Evolutionary conservation across 169 alveolate species (phyloP).

Genomic region (Plasmodium knowlesi): DNA sequence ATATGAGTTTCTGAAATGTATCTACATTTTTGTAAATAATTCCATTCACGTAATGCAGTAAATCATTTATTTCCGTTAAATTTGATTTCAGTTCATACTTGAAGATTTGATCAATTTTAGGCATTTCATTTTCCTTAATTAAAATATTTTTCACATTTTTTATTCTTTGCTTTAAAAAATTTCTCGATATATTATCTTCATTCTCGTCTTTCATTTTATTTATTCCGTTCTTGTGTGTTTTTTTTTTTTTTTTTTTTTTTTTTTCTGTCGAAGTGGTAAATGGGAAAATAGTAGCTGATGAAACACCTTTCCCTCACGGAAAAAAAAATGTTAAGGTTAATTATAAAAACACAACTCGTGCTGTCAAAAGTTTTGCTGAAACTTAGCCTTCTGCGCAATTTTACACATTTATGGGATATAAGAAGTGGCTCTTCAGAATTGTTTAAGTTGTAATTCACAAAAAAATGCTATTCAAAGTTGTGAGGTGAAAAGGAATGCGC

Average conservation of each 20-base stretch:
- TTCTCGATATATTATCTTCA: constrained; percentile 16
- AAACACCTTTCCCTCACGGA: neutral
- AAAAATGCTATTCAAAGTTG: neutral
- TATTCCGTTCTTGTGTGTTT: neutral
- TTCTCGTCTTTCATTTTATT: constrained; percentile 10
- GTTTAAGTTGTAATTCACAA: neutral
- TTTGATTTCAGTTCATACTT: constrained; percentile 52
- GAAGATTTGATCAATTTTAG: constrained; percentile 55
- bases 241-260: neutral
- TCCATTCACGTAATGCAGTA: constrained; percentile 50
- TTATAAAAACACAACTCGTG: neutral
- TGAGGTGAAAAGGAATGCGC: neutral
- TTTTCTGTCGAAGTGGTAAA: neutral
- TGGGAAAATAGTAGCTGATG: neutral
- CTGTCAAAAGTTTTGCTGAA: neutral
- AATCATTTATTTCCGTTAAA: constrained; percentile 21
- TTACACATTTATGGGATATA: neutral
- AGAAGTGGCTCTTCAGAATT: neutral
- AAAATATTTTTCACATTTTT: constrained; percentile 12
- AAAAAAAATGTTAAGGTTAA: neutral
- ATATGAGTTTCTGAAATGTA: constrained; percentile 30
- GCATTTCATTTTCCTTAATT: constrained; percentile 51
- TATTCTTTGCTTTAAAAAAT: constrained; percentile 49
- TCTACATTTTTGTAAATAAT: constrained; percentile 45
- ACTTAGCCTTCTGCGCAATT: neutral